These are phyloP conservation scores for Ophiostoma triangulosporum DNA, from an alignment of 2,329 filamentous ascomycete genomes.

Conservation along the genomic window DNA sequence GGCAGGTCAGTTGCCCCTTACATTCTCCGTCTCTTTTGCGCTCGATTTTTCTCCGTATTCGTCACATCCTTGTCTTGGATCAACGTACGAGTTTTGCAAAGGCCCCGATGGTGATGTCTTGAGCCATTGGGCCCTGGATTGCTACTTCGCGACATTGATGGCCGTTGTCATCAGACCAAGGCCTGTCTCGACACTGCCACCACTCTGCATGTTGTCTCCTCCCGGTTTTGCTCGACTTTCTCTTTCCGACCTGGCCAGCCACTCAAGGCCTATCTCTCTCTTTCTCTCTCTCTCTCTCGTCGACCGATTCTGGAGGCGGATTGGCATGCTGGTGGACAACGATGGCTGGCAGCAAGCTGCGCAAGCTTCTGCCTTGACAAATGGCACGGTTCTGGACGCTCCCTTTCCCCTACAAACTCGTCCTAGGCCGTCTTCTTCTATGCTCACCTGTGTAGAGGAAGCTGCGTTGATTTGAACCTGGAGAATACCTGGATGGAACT, in stretches of 20 bases:
- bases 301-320: background rate
- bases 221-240: background rate
- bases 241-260: background rate
- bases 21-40: background rate
- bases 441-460: too few species aligned
- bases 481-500: background rate
- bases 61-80: background rate
- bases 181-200: background rate
- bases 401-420: background rate
- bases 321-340: background rate
- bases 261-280: background rate
- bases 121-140: background rate
- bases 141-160: background rate
- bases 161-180: background rate
- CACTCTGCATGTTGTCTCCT: background rate
- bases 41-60: background rate
- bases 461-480: background rate
- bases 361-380: background rate
- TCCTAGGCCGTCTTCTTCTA: background rate
- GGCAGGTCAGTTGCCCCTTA: constrained; percentile 75
- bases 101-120: background rate
- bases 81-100: background rate
- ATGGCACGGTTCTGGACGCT: background rate
- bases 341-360: background rate
- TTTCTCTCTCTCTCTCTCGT: background rate